Evolutionary conservation across 2,329 filamentous ascomycete genomes (phyloP).

Genomic region (Trichoderma sp.): DNA sequence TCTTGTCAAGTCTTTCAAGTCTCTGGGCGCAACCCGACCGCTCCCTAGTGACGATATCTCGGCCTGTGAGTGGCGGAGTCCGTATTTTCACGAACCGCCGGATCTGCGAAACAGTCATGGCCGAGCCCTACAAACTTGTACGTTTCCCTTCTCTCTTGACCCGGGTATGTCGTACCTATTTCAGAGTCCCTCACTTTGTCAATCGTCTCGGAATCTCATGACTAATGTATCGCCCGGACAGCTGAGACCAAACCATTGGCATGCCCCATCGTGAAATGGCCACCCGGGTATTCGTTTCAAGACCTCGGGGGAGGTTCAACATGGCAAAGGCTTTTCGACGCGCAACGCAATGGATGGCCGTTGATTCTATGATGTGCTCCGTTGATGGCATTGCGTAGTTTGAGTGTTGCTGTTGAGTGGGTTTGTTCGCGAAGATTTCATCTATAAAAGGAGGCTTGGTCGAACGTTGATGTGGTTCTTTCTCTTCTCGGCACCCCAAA

Average conservation of each 20-base stretch:
- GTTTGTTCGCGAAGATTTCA: background rate
- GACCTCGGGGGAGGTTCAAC: background rate
- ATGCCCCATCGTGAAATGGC: background rate
- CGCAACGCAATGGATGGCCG: background rate
- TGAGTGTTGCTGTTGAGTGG: background rate
- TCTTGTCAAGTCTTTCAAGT: background rate
- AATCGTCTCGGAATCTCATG: background rate
- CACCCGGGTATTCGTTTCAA: conserved; percentile 15
- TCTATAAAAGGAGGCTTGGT: background rate
- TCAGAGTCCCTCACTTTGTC: no score
- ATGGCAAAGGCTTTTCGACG: conserved; percentile 9
- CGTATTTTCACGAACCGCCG: background rate
- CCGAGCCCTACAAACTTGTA: background rate
- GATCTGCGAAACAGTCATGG: background rate
- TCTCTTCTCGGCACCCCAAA: no score
- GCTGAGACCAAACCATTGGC: background rate
- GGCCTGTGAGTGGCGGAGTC: background rate
- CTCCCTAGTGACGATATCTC: background rate
- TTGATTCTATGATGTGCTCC: background rate
- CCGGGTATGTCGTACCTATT: no score
- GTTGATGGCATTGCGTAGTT: no score
- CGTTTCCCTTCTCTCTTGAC: background rate
- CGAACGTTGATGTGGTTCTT: background rate
- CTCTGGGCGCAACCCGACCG: background rate
- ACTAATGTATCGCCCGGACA: background rate